Conservation (phyloP, 2,329 filamentous ascomycete species). For the Raffaelea albimanens region DNA sequence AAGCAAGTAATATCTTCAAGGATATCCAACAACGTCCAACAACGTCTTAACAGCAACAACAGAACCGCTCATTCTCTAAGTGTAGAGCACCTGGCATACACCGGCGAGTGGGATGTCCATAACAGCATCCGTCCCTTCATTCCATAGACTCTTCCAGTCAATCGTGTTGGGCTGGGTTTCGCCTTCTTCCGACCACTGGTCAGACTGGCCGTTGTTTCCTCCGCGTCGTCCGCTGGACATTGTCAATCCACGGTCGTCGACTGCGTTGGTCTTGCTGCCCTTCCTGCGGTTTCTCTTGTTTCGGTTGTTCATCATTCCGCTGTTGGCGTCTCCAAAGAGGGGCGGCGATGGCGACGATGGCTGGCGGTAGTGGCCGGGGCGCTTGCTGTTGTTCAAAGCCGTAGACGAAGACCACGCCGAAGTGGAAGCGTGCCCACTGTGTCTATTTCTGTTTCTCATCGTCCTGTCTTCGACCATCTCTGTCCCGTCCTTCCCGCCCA, state of each 20-base stretch:
- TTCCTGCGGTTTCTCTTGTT: constrained; percentile 22
- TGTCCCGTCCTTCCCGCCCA: constrained; percentile 5
- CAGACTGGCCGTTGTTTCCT: neutral
- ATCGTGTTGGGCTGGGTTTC: constrained; percentile 15
- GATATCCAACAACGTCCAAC: no score
- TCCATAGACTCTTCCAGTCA: constrained; percentile 81
- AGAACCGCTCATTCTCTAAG: constrained; percentile 33
- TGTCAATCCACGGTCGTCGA: constrained; percentile 6
- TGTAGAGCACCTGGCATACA: constrained; percentile 91
- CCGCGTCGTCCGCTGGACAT: constrained; percentile 9
- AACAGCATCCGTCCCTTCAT: constrained; percentile 86
- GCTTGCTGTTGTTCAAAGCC: neutral
- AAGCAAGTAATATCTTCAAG: no score
- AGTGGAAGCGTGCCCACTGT: constrained; percentile 1
- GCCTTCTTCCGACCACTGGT: neutral
- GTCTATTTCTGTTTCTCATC: no score
- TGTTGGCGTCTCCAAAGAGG: constrained; percentile 2
- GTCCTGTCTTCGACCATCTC: neutral
- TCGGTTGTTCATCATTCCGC: neutral
- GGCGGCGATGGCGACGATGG: constrained; percentile 13
- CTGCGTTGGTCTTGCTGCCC: constrained; percentile 20
- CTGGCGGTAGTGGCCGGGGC: constrained; percentile 8
- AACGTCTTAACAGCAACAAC: no score
- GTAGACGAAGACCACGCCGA: no score
- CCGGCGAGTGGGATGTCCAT: constrained; percentile 94